phyloP scores from a whole-genome alignment of 305 asterid genomes.

The Rubia occidens region DNA sequence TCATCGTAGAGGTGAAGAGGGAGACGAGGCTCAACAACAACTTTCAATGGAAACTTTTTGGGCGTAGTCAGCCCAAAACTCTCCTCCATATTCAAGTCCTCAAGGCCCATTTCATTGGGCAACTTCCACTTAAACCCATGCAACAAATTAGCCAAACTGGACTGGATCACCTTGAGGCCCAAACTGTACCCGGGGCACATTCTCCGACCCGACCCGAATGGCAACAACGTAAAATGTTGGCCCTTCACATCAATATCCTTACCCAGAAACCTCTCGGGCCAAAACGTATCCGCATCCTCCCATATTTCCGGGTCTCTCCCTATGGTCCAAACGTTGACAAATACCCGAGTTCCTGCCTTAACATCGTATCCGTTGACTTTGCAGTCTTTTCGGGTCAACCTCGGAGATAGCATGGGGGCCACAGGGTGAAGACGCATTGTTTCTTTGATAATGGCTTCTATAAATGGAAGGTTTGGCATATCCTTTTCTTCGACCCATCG shows the following conservation, averaged over 20 bases:
- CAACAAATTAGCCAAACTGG: slow-evolving; percentile 56
- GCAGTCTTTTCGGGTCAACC: slow-evolving; percentile 46
- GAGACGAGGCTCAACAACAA: slow-evolving; percentile 51
- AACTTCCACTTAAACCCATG: slow-evolving; percentile 68
- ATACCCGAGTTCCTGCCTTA: slow-evolving; percentile 37
- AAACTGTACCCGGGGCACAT: slow-evolving; percentile 79
- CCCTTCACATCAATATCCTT: slow-evolving; percentile 57
- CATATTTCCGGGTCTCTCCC: slow-evolving; percentile 62
- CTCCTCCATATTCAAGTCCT: slow-evolving; percentile 61
- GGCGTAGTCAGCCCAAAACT: slow-evolving; percentile 64
- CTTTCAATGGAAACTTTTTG: slow-evolving; percentile 44
- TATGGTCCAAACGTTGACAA: slow-evolving; percentile 60
- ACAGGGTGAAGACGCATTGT: slow-evolving; percentile 80
- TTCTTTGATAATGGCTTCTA: slow-evolving; percentile 59
- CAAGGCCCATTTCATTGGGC: slow-evolving; percentile 31
- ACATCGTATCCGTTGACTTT: slow-evolving; percentile 40
- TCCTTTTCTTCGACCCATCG: slow-evolving; percentile 49
- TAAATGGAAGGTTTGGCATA: slow-evolving; percentile 42
- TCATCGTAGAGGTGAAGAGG: slow-evolving; percentile 31
- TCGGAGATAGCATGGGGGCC: slow-evolving; percentile 62
- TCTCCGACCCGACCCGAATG: slow-evolving; percentile 80
- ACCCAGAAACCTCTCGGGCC: slow-evolving; percentile 54
- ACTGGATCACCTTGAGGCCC: slow-evolving; percentile 64
- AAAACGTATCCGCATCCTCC: slow-evolving; percentile 52
- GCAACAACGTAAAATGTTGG: slow-evolving; percentile 54